phyloP scores from a whole-genome alignment of 2,329 filamentous ascomycete genomes.

The Raffaelea ambrosiae region DNA sequence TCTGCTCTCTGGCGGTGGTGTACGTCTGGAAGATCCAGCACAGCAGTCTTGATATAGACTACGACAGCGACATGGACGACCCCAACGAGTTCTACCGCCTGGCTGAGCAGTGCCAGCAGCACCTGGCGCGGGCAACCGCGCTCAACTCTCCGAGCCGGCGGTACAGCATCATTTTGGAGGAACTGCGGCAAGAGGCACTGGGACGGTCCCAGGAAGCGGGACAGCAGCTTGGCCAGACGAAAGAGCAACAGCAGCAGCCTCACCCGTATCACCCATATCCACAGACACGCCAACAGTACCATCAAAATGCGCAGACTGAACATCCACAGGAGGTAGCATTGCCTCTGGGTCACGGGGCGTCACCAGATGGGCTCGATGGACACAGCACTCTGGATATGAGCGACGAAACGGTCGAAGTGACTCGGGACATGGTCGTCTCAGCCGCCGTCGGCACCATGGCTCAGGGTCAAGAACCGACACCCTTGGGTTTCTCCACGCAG shows the following conservation, averaged over 20 bases:
- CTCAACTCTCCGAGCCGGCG: constrained; percentile 34
- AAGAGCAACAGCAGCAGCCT: neutral
- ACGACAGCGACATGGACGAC: neutral
- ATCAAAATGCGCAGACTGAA: no score
- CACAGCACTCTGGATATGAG: no score
- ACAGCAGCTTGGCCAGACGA: neutral
- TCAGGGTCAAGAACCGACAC: no score
- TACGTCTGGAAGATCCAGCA: constrained; percentile 46
- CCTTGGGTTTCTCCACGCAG: neutral
- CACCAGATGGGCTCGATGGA: no score
- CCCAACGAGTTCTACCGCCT: constrained; percentile 24
- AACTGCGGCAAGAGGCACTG: constrained; percentile 22
- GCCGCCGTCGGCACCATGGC: no score
- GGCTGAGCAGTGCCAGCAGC: constrained; percentile 37
- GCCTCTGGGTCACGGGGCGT: no score
- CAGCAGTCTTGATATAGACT: constrained; percentile 9
- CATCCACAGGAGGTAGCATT: no score
- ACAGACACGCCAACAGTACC: no score
- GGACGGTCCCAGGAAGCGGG: neutral
- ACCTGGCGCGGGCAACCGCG: constrained; percentile 29
- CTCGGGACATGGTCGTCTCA: no score
- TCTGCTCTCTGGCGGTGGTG: constrained; percentile 43
- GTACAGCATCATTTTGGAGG: constrained; percentile 44
- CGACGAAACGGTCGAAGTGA: no score
- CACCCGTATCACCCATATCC: neutral